Evolutionary conservation across 2,329 filamentous ascomycete genomes (phyloP).

Genomic region (Fusarium lyarnte): DNA sequence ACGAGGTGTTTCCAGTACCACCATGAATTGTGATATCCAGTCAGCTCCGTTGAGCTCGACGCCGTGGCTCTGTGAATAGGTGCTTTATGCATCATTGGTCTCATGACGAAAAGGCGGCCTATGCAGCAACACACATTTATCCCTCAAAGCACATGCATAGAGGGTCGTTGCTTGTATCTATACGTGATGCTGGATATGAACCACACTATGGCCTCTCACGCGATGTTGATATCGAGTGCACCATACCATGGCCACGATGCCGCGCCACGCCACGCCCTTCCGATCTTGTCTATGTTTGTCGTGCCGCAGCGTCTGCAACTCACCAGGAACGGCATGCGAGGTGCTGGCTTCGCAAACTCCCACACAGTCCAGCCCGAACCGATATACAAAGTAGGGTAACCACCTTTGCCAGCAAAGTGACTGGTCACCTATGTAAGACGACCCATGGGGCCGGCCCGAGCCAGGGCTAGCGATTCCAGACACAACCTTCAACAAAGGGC

Average conservation of each 20-base stretch:
- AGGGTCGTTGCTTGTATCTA: slow-evolving; percentile 10
- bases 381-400: slow-evolving; percentile 16
- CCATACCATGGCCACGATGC: slow-evolving; percentile 15
- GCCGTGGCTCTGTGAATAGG: slow-evolving; percentile 4
- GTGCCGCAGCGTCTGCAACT: slow-evolving; percentile 28
- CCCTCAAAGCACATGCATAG: slow-evolving; percentile 20
- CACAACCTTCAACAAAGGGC: slow-evolving; percentile 1
- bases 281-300: slow-evolving; percentile 27
- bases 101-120: slow-evolving; percentile 5
- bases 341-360: slow-evolving; percentile 22
- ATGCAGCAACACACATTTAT: not conserved
- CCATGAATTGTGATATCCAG: slow-evolving; percentile 10
- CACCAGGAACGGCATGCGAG: slow-evolving; percentile 32
- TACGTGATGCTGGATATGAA: slow-evolving; percentile 15
- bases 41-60: slow-evolving; percentile 4
- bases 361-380: slow-evolving; percentile 20
- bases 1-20: slow-evolving; percentile 6
- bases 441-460: slow-evolving; percentile 46
- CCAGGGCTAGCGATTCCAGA: slow-evolving; percentile 26
- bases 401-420: slow-evolving; percentile 35
- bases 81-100: slow-evolving; percentile 13
- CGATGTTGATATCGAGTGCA: slow-evolving; percentile 3
- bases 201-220: slow-evolving; percentile 10
- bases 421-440: slow-evolving; percentile 39
- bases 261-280: slow-evolving; percentile 17